These are phyloP conservation scores for Tinospora cordifolia DNA, from an alignment of 164 flowering plant genomes.

Conservation along the genomic window DNA sequence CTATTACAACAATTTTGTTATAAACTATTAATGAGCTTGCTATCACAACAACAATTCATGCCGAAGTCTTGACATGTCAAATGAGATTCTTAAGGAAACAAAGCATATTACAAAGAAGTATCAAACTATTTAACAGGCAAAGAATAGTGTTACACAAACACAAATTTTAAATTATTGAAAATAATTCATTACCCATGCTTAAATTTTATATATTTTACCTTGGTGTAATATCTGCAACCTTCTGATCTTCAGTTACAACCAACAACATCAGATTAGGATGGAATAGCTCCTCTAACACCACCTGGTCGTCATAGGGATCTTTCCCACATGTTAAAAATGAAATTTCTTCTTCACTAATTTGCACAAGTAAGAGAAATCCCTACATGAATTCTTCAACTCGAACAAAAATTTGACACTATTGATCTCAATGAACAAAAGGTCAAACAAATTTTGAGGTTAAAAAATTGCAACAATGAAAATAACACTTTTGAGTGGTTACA, in stretches of 20 bases:
- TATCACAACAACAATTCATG: too few species aligned
- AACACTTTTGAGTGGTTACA: constrained; percentile 8
- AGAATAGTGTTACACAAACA: neutral
- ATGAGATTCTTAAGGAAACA: neutral
- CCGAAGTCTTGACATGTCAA: too few species aligned
- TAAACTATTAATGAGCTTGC: too few species aligned
- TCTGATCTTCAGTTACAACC: constrained; percentile 53
- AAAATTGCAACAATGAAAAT: neutral
- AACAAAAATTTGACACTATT: neutral
- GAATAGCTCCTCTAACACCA: constrained; percentile 58
- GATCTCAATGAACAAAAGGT: neutral
- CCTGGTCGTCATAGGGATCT: constrained; percentile 64
- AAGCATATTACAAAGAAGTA: neutral
- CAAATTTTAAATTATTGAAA: neutral
- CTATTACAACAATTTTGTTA: too few species aligned
- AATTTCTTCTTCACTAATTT: constrained; percentile 71
- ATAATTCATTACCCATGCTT: neutral
- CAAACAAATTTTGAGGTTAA: neutral
- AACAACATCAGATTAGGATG: constrained; percentile 64
- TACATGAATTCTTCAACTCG: neutral
- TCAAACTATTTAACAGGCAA: neutral
- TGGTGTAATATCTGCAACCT: constrained; percentile 75
- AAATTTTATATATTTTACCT: constrained; percentile 31
- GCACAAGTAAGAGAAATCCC: constrained; percentile 15
- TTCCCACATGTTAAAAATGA: constrained; percentile 57